phyloP scores from a whole-genome alignment of 2,329 filamentous ascomycete genomes.

The Sporothrix dimorphospora region DNA sequence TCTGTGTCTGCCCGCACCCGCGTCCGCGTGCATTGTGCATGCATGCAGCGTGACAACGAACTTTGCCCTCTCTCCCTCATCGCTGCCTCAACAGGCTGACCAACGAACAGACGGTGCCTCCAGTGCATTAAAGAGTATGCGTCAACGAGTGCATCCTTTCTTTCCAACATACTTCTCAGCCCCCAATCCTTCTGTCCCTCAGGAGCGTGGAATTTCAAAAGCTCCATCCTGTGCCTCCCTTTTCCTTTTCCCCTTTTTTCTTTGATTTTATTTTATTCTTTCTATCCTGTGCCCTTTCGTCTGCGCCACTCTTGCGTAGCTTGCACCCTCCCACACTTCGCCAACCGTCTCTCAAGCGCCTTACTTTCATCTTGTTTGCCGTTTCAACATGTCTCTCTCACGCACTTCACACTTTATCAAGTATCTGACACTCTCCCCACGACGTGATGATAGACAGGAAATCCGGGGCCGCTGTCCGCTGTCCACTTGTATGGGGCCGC shows the following conservation, averaged over 20 bases:
- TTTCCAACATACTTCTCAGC: background rate
- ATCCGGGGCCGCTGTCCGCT: conserved; percentile 3
- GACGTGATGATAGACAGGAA: background rate
- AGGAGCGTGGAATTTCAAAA: background rate
- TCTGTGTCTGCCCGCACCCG: background rate
- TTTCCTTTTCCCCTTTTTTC: background rate
- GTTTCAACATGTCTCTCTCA: background rate
- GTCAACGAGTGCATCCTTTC: background rate
- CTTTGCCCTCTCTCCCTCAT: background rate
- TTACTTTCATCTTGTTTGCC: conserved; percentile 13
- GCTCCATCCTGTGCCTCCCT: background rate
- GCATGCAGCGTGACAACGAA: conserved; percentile 3
- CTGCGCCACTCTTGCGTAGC: conserved; percentile 12
- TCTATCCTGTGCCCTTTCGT: background rate
- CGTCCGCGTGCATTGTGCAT: background rate
- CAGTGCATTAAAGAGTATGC: background rate
- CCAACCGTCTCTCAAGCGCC: background rate
- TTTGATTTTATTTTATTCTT: background rate
- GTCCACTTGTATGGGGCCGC: background rate
- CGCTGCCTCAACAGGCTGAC: background rate
- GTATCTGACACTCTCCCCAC: background rate
- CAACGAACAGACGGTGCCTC: background rate
- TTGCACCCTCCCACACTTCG: conserved; percentile 1
- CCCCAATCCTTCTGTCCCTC: background rate
- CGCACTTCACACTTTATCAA: background rate